Base-by-base conservation (phyloP, 148 eudicot genomes). In the Polygonum maritimum region DNA sequence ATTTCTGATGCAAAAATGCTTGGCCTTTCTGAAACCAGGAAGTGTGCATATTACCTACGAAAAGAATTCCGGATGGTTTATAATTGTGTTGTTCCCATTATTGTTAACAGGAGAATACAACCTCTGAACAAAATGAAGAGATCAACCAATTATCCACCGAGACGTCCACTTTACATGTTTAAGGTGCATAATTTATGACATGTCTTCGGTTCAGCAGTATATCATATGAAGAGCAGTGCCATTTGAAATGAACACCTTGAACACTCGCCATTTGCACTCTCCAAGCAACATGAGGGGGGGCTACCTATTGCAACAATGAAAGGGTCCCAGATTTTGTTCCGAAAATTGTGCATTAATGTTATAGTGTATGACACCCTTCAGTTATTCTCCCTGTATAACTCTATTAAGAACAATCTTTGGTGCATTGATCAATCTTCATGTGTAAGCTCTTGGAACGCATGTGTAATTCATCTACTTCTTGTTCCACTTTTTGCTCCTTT, bases 91-190 rank as follows among this genome's bases (percentile, higher is more conserved):
- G 35, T 4, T 67, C 44, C 44, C 44, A 67, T 67, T 2, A 36
- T 67, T 36, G 39, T 36, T 13, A 16, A 67, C 71, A 67, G 71
- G 16, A 35, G 39, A 63, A 63, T 4, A 33, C 40, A 4, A 13
- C 7, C 18, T 63, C 69, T 63, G 18, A 63, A 63, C 18, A 63
- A 67, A 14, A 67, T 36, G 40, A 67, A 67, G 71, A 67, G 44
- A 67, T 67, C 19, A 36, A 67, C 44, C 71, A 67, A 36, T 67
- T 67, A 19, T 67, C 71, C 5, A 67, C 45, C 16, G 71, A 67
- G 71, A 67, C 45, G 0, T 67, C 71, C 21, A 35, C 44, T 14
- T 67, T 67, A 36, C 71, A 67, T 38, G 19, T 67, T 21, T 67
- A 38, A 65, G n/a, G 71, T 67, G 63, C 22, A 57, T 57, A 22